Evolutionary conservation across 306 rosid genomes (phyloP), one percentile per base, ranked within the genome.

Genomic region (Rosa multiflora): DNA sequence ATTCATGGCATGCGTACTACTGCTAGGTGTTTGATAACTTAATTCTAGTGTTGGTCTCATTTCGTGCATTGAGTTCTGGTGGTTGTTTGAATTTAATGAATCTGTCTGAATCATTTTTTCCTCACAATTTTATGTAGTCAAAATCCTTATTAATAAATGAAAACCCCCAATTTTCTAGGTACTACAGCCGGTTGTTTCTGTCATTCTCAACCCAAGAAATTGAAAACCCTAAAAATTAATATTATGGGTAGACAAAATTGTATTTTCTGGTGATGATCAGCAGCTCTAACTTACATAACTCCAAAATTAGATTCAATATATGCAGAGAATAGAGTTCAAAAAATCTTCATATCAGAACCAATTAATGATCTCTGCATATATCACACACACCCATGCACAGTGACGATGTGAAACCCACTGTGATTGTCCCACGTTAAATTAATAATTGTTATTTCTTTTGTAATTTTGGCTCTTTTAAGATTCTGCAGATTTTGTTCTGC

Each of bases 401-500:
- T 64, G 46, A 35, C 62, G 72, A 71, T 39, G 80, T 70, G 58
- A 76, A 81, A 82, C 83, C 51, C 62, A 82, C 61, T 66, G 76
- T 81, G 73, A 75, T 66, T 67, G 66, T 67, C 79, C 43, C 67
- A 40, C 73, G 63, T 75, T 48, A 55, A 64, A 13, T 73, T 53
- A 51, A 46, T 68, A 76, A 43, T 80, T 72, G 55, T 73, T 64
- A 62, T 61, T 80, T 72, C 52, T 43, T 74, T 73, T 74, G 15
- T 73, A 72, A 40, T 84, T 69, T 78, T 84, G 85, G 51, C 74
- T 79, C 74, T 85, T 83, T 66, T 76, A 81, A 84, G 88, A 84
- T 84, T 82, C 81, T 83, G 80, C 73, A 83, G 82, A 87, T 80
- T 86, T 78, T 85, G 21, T 87, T 76, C 81, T 82, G 77, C 83